Evolutionary conservation across 2,329 filamentous ascomycete genomes (phyloP), one percentile per base, ranked within the genome.

Genomic region (Periconia macrospinosa): DNA sequence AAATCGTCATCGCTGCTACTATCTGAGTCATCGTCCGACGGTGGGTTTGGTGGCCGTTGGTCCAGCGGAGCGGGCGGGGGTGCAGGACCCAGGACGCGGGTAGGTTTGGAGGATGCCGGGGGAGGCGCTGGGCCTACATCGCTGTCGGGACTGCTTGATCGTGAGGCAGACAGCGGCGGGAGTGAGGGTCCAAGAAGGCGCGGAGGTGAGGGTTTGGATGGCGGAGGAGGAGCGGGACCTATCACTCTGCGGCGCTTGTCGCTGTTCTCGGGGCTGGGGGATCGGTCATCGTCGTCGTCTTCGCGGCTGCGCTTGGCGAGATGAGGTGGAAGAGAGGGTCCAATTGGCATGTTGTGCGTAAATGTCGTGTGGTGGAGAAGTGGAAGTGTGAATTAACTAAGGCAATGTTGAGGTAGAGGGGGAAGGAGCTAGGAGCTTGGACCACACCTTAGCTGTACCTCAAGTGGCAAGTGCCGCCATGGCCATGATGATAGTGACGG

Each of bases 301-400:
- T 80, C 61, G 71, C 75, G 75, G 79, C 84, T 75, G 57, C 75
- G 67, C 71, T 83, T 79, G 11, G 80, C 62, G 41, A 88, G 80
- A 57, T 89, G 85, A 5, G 88, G 81, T 13, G 90, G 89, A 20
- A 92, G 73, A 55, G 86, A 79, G 14, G 90, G 89, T 6, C 89
- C 88, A 66, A 90, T 86, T 33, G 86, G 78, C 87, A 90, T 90
- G 18, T 17, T 74, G 66, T 61, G 60, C 56, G 48, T 33, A 13
- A 33, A n/a, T 13, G 14, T 48, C 15, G 30, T 43, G 30, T 19
- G 27, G 27, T 20, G 33, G 49, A 14, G 41, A 19, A 13, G 40
- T 50, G 27, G 40, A 37, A 42, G 20, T 30, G 35, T 30, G 18
- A 43, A 30, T 3, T 37, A 6, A n/a, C n/a, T n/a, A n/a, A n/a